Percentiles rank a stretch among this genome's conserved stretches.
phyloP scores from a whole-genome alignment of 371 early-diverging fungal species.

The Apophysomyces elegans region DNA sequence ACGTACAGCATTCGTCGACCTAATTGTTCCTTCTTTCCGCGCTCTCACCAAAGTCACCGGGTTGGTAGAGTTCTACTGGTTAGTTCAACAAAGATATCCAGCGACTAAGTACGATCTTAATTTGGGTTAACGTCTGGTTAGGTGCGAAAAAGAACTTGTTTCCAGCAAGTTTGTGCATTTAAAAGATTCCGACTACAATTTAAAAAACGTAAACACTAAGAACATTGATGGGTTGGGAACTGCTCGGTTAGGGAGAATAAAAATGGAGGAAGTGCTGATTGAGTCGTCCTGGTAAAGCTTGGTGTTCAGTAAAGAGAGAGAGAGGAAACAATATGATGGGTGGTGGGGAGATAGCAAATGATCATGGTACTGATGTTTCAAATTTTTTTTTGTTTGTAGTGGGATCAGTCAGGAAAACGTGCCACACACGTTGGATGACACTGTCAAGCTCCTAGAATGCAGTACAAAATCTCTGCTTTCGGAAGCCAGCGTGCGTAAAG shows the following conservation, averaged over 20 bases:
- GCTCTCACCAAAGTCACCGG: constrained; percentile 3
- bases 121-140: neutral
- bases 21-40: neutral
- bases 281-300: constrained; percentile 4
- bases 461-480: neutral
- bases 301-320: no score
- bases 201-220: neutral
- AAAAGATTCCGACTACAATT: neutral
- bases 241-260: neutral
- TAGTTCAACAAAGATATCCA: neutral
- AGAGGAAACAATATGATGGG: neutral
- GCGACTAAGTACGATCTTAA: neutral
- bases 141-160: neutral
- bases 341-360: neutral
- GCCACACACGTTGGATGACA: neutral
- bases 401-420: neutral
- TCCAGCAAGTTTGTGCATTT: neutral
- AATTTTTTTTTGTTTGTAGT: neutral
- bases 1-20: constrained; percentile 1
- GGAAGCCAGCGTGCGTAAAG: neutral
- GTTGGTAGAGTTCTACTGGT: neutral
- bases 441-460: neutral
- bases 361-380: neutral
- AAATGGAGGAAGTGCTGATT: neutral
- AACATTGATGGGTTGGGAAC: neutral